phyloP scores from a whole-genome alignment of 2,329 filamentous ascomycete genomes.

The Escovopsis sp. region DNA sequence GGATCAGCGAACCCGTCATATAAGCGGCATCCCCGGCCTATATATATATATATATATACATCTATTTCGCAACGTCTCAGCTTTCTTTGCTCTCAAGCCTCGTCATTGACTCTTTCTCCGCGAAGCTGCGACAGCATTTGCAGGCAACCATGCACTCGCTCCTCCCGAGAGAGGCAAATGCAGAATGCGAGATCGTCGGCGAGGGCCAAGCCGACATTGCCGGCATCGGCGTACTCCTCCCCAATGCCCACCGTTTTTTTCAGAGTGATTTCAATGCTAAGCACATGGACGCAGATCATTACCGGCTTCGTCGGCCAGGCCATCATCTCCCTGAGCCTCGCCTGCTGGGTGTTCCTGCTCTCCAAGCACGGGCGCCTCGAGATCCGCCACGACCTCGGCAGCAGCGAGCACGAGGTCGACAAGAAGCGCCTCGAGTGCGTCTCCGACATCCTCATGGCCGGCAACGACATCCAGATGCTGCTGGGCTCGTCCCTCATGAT shows the following conservation, averaged over 20 bases:
- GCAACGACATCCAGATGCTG: constrained; percentile 19
- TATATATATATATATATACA: too few species aligned
- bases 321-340: constrained; percentile 8
- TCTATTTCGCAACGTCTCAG: too few species aligned
- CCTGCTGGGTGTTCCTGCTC: constrained; percentile 19
- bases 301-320: constrained; percentile 18
- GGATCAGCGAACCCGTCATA: too few species aligned
- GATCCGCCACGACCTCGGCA: constrained; percentile 13
- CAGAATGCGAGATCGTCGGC: constrained; percentile 12
- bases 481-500: constrained; percentile 18
- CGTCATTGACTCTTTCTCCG: too few species aligned
- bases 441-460: constrained; percentile 19
- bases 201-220: constrained; percentile 17
- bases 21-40: too few species aligned
- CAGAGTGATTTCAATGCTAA: neutral
- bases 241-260: too few species aligned
- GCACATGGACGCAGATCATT: constrained; percentile 11
- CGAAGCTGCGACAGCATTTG: too few species aligned
- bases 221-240: constrained; percentile 15
- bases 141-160: too few species aligned
- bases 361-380: constrained; percentile 15
- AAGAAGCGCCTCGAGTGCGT: constrained; percentile 17
- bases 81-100: too few species aligned
- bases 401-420: constrained; percentile 13
- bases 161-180: neutral